These are phyloP conservation scores for Didymella glomerata DNA, from an alignment of 2,329 filamentous ascomycete genomes.

Conservation along the genomic window DNA sequence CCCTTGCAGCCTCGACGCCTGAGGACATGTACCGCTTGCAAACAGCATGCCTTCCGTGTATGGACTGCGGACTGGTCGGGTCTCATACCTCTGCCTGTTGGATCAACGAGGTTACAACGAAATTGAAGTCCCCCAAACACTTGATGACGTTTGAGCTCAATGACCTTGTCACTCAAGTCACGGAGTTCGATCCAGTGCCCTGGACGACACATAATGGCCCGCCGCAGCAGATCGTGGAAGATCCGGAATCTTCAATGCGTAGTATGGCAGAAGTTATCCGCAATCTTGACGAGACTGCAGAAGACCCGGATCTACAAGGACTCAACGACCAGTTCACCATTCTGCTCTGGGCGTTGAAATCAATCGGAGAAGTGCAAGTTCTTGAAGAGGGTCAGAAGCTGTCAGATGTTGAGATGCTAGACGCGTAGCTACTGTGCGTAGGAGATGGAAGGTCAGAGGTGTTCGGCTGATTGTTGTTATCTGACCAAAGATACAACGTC, in stretches of 20 bases:
- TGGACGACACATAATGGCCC: constrained; percentile 33
- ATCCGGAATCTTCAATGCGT: constrained; percentile 7
- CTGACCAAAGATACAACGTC: background rate
- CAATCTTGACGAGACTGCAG: constrained; percentile 29
- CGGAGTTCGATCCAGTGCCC: constrained; percentile 38
- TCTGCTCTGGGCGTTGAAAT: constrained; percentile 33
- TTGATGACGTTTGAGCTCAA: constrained; percentile 26
- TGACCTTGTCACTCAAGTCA: constrained; percentile 22
- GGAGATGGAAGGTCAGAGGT: background rate
- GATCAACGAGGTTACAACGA: background rate
- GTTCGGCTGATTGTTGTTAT: background rate
- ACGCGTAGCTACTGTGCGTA: background rate
- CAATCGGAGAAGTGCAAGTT: constrained; percentile 12
- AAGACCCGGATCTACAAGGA: constrained; percentile 25
- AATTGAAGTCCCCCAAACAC: constrained; percentile 16
- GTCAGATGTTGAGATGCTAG: background rate
- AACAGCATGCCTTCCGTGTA: constrained; percentile 28
- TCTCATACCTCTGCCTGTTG: constrained; percentile 4
- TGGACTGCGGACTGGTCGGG: constrained; percentile 34
- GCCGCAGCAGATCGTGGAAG: constrained; percentile 19
- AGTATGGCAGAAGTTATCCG: constrained; percentile 31
- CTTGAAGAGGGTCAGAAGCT: constrained; percentile 5
- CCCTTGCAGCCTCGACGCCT: background rate
- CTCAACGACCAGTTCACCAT: constrained; percentile 29
- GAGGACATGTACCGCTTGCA: background rate